Conservation (phyloP, 495 filamentous ascomycete genomes). For the Jackrogersella minutella region DNA sequence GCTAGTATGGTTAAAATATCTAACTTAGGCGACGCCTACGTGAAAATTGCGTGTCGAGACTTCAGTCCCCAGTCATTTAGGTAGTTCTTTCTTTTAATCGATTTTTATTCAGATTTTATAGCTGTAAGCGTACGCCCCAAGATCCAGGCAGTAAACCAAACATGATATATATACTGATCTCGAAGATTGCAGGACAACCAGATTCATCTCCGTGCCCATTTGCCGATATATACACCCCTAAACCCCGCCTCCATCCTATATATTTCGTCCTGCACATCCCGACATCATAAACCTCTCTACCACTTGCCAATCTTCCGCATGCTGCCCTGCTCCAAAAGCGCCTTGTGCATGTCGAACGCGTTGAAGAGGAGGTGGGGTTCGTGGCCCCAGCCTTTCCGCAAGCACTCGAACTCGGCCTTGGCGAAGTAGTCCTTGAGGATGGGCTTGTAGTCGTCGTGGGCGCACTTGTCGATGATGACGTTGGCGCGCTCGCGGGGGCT, state of each 20-base stretch:
- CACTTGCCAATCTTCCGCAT: slow-evolving; percentile 75
- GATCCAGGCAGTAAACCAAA: neutral
- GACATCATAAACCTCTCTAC: slow-evolving; percentile 34
- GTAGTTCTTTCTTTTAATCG: too few relatives aligned
- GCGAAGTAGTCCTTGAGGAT: slow-evolving; percentile 86
- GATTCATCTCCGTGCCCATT: too few relatives aligned
- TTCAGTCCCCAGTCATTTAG: too few relatives aligned
- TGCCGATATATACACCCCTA: neutral
- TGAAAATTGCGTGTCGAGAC: too few relatives aligned
- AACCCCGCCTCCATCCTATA: neutral
- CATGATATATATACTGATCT: slow-evolving; percentile 1
- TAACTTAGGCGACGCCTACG: too few relatives aligned
- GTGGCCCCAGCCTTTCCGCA: slow-evolving; percentile 88
- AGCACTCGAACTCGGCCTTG: slow-evolving; percentile 85
- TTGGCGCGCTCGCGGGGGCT: slow-evolving; percentile 81
- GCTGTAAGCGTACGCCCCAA: too few relatives aligned
- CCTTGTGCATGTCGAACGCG: slow-evolving; percentile 88
- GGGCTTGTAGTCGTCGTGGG: slow-evolving; percentile 86
- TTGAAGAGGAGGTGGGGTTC: slow-evolving; percentile 88
- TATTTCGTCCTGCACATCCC: neutral
- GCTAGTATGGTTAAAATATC: too few relatives aligned
- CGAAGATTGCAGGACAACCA: neutral
- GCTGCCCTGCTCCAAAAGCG: slow-evolving; percentile 79
- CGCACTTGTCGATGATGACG: slow-evolving; percentile 87
- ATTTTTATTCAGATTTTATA: too few relatives aligned